These are phyloP conservation scores for Aspergillus fumigatiaffinis DNA, from an alignment of 2,329 filamentous ascomycete genomes.

Conservation along the genomic window DNA sequence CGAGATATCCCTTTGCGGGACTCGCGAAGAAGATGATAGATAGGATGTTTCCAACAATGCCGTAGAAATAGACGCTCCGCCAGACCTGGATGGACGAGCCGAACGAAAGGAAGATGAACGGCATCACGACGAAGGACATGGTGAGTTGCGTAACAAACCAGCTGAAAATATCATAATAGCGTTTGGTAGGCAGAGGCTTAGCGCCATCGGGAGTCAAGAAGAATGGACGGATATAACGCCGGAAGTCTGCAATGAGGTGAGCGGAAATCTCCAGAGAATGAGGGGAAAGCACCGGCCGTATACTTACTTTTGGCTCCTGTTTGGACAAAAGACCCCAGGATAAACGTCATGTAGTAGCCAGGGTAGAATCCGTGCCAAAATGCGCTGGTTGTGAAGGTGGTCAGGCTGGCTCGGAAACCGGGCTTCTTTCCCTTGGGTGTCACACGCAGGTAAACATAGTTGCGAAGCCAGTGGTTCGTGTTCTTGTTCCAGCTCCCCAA, in stretches of 20 bases:
- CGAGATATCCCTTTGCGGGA: constrained; percentile 63
- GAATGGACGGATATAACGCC: constrained; percentile 84
- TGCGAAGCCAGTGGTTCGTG: constrained; percentile 92
- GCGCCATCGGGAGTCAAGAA: constrained; percentile 77
- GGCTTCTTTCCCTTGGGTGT: constrained; percentile 95
- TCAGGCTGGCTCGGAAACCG: constrained; percentile 88
- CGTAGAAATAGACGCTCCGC: constrained; percentile 86
- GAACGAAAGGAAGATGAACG: constrained; percentile 80
- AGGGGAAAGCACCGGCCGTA: background rate
- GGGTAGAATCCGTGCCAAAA: constrained; percentile 99
- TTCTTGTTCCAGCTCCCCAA: constrained; percentile 97
- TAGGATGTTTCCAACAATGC: constrained; percentile 61
- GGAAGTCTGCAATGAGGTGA: constrained; percentile 61
- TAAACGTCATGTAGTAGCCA: constrained; percentile 88
- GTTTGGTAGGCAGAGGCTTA: constrained; percentile 66
- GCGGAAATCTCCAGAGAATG: constrained; percentile 4
- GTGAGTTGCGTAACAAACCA: constrained; percentile 73
- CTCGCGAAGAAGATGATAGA: constrained; percentile 75
- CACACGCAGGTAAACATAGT: constrained; percentile 92
- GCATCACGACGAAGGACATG: constrained; percentile 76
- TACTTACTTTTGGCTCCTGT: constrained; percentile 86
- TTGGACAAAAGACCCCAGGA: constrained; percentile 86
- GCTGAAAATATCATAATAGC: constrained; percentile 78
- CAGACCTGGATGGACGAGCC: constrained; percentile 69
- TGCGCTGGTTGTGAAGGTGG: constrained; percentile 89